Evolutionary conservation across 208 protist species (phyloP).

Genomic region (Trypanosoma brucei): DNA sequence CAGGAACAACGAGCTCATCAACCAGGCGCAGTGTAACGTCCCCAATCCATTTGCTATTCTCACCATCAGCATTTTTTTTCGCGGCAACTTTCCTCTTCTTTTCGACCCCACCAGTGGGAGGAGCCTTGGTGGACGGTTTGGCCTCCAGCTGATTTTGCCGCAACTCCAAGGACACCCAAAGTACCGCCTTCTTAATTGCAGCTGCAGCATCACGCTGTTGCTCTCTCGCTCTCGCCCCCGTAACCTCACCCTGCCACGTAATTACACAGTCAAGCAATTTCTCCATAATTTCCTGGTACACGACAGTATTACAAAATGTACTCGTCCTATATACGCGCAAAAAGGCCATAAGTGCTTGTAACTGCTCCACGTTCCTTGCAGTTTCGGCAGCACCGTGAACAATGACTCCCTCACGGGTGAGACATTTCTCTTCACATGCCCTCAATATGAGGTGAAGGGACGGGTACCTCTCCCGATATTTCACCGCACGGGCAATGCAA

Average conservation of each 20-base stretch:
- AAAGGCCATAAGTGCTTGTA: constrained; percentile 18
- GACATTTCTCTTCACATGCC: neutral
- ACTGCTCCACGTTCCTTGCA: constrained; percentile 9
- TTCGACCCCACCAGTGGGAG: neutral
- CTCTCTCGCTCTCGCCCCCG: neutral
- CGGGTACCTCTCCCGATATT: constrained; percentile 12
- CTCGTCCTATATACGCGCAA: constrained; percentile 23
- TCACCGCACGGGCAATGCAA: constrained; percentile 9
- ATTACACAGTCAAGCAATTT: constrained; percentile 7
- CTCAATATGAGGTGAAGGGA: constrained; percentile 10
- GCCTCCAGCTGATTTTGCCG: constrained; percentile 12
- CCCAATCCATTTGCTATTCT: constrained; percentile 20
- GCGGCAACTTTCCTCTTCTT: neutral
- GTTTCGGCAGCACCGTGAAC: constrained; percentile 5
- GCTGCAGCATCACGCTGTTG: neutral
- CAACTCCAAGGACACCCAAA: constrained; percentile 19
- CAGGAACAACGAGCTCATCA: constrained; percentile 9
- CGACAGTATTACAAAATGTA: constrained; percentile 4
- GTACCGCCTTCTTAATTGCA: constrained; percentile 5
- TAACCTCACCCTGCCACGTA: neutral
- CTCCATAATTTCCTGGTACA: constrained; percentile 17
- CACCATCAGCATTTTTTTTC: neutral
- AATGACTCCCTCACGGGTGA: neutral
- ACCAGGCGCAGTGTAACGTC: constrained; percentile 8
- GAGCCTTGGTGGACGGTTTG: neutral